Conservation (phyloP, 768 basidiomycete species). For the Saitozyma podzolica region DNA sequence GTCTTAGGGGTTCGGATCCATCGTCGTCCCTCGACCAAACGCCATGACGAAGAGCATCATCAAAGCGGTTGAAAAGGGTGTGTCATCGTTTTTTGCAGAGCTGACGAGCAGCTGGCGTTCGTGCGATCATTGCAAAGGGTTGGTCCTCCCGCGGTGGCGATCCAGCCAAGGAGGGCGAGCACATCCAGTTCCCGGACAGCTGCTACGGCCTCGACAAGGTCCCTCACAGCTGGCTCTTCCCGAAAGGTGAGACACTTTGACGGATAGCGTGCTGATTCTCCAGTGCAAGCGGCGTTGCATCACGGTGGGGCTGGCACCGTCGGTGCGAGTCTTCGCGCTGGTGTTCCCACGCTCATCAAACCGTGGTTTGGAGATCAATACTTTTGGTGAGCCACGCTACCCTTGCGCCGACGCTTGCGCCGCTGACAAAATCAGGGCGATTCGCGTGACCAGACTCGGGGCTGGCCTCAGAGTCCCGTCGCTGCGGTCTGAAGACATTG, state of each 20-base stretch:
- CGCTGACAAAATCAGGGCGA: conserved; percentile 68
- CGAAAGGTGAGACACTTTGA: conserved; percentile 61
- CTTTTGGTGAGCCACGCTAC: conserved; percentile 40
- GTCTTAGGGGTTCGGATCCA: conserved; percentile 62
- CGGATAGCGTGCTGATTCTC: conserved; percentile 65
- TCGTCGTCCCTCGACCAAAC: conserved; percentile 65
- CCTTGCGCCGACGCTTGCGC: conserved; percentile 27
- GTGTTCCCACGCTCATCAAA: conserved; percentile 68
- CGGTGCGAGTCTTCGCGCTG: conserved; percentile 64
- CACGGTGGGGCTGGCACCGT: conserved; percentile 74
- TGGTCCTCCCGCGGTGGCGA: conserved; percentile 62
- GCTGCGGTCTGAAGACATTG: conserved; percentile 57
- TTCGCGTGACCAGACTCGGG: conserved; percentile 64
- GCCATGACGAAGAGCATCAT: conserved; percentile 62
- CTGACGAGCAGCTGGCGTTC: conserved; percentile 58
- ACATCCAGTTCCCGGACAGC: conserved; percentile 56
- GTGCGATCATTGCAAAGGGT: conserved; percentile 69
- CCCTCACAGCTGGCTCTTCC: conserved; percentile 60
- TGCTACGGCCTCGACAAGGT: conserved; percentile 61
- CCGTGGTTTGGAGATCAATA: conserved; percentile 64
- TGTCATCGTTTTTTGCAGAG: conserved; percentile 1
- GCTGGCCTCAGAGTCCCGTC: conserved; percentile 61
- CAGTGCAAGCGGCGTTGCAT: conserved; percentile 65
- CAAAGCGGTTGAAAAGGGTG: conserved; percentile 64
- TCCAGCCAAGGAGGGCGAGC: conserved; percentile 51